These are phyloP conservation scores for Podospora sp. DNA, from an alignment of 495 filamentous ascomycete species.

Conservation along the genomic window DNA sequence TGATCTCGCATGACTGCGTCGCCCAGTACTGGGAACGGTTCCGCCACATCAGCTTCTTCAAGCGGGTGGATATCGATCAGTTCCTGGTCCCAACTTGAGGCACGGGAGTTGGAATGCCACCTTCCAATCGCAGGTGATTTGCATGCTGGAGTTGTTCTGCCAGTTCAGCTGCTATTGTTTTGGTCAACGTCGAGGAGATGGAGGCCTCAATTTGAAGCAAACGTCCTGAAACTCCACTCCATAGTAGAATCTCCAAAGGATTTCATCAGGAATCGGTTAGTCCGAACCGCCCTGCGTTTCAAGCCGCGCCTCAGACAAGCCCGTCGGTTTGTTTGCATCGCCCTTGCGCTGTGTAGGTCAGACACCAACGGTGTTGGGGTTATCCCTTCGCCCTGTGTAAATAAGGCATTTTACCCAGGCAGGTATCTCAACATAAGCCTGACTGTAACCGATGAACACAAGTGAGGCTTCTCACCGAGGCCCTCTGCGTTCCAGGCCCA, in stretches of 20 bases:
- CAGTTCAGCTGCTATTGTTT: no score
- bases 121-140: background rate
- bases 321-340: background rate
- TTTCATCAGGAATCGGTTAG: background rate
- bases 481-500: background rate
- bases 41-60: conserved; percentile 78
- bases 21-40: conserved; percentile 83
- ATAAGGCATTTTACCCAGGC: no score
- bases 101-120: background rate
- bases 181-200: no score
- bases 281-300: background rate
- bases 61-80: conserved; percentile 74
- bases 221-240: no score
- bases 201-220: no score
- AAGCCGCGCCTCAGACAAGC: background rate
- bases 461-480: conserved; percentile 2
- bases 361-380: no score
- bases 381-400: background rate
- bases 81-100: conserved; percentile 37
- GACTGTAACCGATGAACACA: conserved; percentile 1
- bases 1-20: conserved; percentile 73
- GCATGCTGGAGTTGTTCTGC: no score
- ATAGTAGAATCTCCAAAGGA: no score
- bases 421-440: background rate
- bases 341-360: no score